Evolutionary conservation across 306 rosid genomes (phyloP), one percentile per base, ranked within the genome.

Genomic region (Vigna angularis): DNA sequence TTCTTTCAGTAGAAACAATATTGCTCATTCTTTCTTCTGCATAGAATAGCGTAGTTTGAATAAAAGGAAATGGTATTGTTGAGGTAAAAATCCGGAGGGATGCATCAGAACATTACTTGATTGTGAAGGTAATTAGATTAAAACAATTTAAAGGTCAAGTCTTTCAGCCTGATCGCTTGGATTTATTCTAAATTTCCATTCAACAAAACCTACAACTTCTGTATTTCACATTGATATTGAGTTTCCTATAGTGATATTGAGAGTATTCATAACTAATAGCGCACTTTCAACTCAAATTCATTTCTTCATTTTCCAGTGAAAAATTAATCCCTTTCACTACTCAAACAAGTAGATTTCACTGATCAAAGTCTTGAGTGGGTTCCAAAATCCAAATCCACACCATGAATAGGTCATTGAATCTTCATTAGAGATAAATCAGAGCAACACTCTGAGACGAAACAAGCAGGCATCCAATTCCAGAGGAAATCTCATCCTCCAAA

Each of bases 351-450:
- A 56, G 14, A 59, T 69, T 30, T 22, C 34, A 13, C 40, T 50
- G 16, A 16, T 59, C 38, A 74, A 48, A 24, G 30, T 66, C 28
- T 49, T 50, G 32, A 53, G 44, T 44, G 8, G 42, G 72, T 34
- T 77, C 50, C 55, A 73, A 58, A 73, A 61, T 76, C 47, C 34
- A 68, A 67, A 74, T 70, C 66, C 58, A 68, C 34, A 55, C 6
- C 66, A 47, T 18, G 56, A 22, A 24, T 14, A 24, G 11, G 61
- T 45, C 8, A 81, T 69, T 52, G 30, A 64, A 69, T 26, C 61
- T 50, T 15, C 45, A 66, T 28, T 71, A 38, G 34, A 52, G 2
- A 78, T n/a, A 28, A 73, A 52, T 18, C 52, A 36, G 10, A 79
- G 28, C 79, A 64, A 51, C 47, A 62, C 36, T 14, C 9, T 16